phyloP scores from a whole-genome alignment of 2,329 filamentous ascomycete genomes.

The Pseudogymnoascus sp. region DNA sequence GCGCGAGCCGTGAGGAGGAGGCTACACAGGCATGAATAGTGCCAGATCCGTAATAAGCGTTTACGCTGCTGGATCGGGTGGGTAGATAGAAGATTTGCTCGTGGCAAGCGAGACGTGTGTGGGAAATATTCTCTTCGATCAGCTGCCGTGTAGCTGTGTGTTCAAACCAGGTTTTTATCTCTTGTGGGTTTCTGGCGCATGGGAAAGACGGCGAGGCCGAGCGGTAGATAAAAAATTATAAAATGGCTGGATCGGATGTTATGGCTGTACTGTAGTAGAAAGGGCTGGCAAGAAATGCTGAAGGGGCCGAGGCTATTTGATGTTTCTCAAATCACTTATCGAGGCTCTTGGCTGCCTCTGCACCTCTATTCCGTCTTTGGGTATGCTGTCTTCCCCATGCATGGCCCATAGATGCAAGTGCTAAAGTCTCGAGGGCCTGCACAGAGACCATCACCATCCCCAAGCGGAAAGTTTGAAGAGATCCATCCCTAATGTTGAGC shows the following conservation, averaged over 20 bases:
- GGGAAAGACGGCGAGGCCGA: not conserved
- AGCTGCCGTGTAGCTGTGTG: not conserved
- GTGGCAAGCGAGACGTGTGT: not conserved
- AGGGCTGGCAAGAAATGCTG: not conserved
- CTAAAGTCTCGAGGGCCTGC: not conserved
- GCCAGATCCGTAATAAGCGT: not conserved
- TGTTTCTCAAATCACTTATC: not conserved
- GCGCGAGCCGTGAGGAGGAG: not conserved
- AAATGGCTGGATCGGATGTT: constrained; percentile 1
- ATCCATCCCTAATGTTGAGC: not conserved
- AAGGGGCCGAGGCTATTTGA: not conserved
- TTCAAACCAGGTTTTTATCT: not conserved
- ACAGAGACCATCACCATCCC: not conserved
- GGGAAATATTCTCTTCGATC: not conserved
- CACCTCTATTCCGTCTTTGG: not conserved
- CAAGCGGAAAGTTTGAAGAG: not conserved
- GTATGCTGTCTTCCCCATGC: not conserved
- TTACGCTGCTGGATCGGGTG: not conserved
- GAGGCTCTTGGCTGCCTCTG: not conserved
- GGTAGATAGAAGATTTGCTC: not conserved
- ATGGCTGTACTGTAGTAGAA: not conserved
- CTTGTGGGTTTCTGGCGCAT: not conserved
- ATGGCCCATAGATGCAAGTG: not conserved
- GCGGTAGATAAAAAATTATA: constrained; percentile 6
- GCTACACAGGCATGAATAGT: not conserved